phyloP scores from a whole-genome alignment of 441 rosid species.

The Pelargonium exstipulatum region DNA sequence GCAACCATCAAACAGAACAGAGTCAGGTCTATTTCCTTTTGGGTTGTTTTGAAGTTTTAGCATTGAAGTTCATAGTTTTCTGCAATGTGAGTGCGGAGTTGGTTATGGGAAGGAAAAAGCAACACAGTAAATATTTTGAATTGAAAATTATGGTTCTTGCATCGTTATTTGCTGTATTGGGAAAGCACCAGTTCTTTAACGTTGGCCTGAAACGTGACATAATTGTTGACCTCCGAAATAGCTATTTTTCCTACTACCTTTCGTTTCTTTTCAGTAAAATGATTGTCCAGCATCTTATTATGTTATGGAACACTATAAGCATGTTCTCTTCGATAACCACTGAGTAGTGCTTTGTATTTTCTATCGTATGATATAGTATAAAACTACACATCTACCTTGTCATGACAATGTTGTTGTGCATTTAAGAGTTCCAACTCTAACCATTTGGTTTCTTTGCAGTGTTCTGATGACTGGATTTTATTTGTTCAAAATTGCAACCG shows the following conservation, averaged over 20 bases:
- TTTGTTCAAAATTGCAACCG: constrained; percentile 68
- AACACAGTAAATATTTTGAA: background rate
- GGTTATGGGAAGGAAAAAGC: no score
- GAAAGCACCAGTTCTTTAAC: background rate
- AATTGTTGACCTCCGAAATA: no score
- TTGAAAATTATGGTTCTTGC: background rate
- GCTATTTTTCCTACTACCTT: no score
- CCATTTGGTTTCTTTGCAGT: constrained; percentile 44
- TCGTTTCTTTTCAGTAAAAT: no score
- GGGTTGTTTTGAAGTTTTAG: no score
- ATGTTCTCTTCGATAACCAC: background rate
- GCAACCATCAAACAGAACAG: no score
- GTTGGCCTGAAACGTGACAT: no score
- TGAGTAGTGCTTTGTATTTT: background rate
- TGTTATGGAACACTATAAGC: no score
- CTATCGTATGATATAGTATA: background rate
- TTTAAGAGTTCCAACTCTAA: background rate
- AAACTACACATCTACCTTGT: background rate
- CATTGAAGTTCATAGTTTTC: no score
- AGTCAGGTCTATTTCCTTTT: no score
- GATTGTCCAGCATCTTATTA: no score
- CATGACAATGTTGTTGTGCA: background rate
- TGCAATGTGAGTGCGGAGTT: no score
- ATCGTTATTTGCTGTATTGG: background rate
- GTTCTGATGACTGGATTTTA: constrained; percentile 79